Conservation (phyloP, 495 filamentous ascomycete genomes). For the Rostrohypoxylon terebratum region DNA sequence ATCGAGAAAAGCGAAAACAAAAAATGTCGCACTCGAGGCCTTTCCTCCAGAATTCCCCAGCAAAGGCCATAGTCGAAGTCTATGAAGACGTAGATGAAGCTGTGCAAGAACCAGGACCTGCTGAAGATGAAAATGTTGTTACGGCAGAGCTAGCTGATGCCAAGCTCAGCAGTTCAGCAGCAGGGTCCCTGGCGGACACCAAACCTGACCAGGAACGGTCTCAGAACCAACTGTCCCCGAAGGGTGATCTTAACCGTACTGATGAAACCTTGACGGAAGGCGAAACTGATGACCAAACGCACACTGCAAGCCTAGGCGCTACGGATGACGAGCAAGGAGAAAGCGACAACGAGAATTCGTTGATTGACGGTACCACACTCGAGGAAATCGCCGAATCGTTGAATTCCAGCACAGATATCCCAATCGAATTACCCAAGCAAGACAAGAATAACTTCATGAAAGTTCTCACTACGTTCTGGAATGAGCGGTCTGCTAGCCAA, state of each 20-base stretch:
- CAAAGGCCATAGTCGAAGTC: constrained; percentile 94
- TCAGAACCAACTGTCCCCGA: constrained; percentile 10
- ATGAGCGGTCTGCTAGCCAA: constrained; percentile 93
- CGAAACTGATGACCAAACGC: constrained; percentile 63
- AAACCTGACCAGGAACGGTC: constrained; percentile 14
- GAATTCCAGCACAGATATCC: constrained; percentile 71
- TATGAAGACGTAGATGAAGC: constrained; percentile 94
- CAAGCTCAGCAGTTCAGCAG: constrained; percentile 45
- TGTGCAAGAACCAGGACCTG: constrained; percentile 83
- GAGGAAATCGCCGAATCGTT: constrained; percentile 71
- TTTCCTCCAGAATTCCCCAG: constrained; percentile 85
- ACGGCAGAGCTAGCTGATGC: constrained; percentile 48
- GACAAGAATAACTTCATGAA: constrained; percentile 93
- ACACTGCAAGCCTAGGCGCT: constrained; percentile 57
- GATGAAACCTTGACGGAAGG: constrained; percentile 60
- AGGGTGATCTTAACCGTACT: constrained; percentile 20
- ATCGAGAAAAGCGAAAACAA: constrained; percentile 84
- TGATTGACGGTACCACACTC: constrained; percentile 67
- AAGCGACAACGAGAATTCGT: constrained; percentile 75
- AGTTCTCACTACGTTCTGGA: constrained; percentile 97
- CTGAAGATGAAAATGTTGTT: constrained; percentile 68
- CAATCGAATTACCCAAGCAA: constrained; percentile 86
- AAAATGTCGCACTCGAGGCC: constrained; percentile 82
- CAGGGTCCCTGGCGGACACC: constrained; percentile 41
- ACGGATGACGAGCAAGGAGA: constrained; percentile 76